Evolutionary conservation across 768 basidiomycete genomes (phyloP), one percentile per base, ranked within the genome.

Genomic region (Mycena chlorophos): DNA sequence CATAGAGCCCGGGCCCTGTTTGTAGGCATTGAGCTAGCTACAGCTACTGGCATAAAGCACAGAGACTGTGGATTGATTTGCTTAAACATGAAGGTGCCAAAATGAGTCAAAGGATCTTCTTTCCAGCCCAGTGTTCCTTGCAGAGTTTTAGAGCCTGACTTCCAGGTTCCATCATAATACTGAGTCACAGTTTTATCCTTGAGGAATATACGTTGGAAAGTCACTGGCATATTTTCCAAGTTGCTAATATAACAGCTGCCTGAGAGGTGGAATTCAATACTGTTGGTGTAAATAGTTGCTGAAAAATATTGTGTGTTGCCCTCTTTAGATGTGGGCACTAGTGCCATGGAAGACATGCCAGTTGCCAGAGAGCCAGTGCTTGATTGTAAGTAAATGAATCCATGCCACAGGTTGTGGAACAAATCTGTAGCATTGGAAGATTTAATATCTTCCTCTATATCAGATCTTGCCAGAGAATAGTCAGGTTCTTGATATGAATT

Each of bases 1-100:
- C 70, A 73, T 19, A 66, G 49, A 5, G 68, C 65, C 10, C 63
- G 65, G 4, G 70, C 25, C 49, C 56, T 63, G 40, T 19, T 5
- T 5, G 6, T 16, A 5, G 14, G 40, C 14, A 52, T 66, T 65
- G 5, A 46, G 39, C 22, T 52, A 39, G 26, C 64, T 12, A 57
- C 45, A 17, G 68, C 63, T 2, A 63, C 50, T 2, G 71, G 70
- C 26, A 57, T 55, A 29, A 65, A 66, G 4, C 65, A 51, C 23
- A 71, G 47, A 23, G 65, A 42, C 27, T 58, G 56, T 5, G 69
- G 64, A 4, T 57, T 30, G 8, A 63, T 57, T 5, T 64, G 54
- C 50, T 66, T 68, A 52, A 69, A 64, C 31, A 68, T 51, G 50
- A 69, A 70, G 1, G 46, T 51, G 13, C 30, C 51, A 14, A 6